Evolutionary conservation across 805 yeast species (phyloP).

Genomic region (Candida multigemmis): DNA sequence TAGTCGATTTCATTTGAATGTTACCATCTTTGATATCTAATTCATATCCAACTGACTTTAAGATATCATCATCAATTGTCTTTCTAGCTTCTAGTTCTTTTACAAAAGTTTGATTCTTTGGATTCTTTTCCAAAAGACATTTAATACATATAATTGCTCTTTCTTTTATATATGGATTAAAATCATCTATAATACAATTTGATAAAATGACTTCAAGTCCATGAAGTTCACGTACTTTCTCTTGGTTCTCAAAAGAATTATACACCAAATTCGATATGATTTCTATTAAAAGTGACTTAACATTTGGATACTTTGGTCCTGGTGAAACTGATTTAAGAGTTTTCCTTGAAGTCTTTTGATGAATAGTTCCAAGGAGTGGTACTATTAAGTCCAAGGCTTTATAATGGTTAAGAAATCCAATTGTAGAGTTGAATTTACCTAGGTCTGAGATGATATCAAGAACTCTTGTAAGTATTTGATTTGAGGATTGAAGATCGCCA

Average conservation of each 20-base stretch:
- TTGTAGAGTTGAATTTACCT: slow-evolving; percentile 29
- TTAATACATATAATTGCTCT: slow-evolving; percentile 72
- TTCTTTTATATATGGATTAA: slow-evolving; percentile 85
- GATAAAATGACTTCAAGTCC: slow-evolving; percentile 69
- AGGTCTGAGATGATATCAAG: slow-evolving; percentile 34
- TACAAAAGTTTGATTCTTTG: slow-evolving; percentile 67
- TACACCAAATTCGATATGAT: slow-evolving; percentile 50
- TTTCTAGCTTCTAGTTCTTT: slow-evolving; percentile 69
- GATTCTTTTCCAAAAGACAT: slow-evolving; percentile 56
- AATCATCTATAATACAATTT: slow-evolving; percentile 76
- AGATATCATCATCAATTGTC: slow-evolving; percentile 47
- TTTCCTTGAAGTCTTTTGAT: slow-evolving; percentile 26
- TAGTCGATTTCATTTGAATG: slow-evolving; percentile 36
- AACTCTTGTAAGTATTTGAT: slow-evolving; percentile 2
- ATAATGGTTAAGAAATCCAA: slow-evolving; percentile 33
- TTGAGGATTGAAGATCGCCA: slow-evolving; percentile 5
- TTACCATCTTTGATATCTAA: slow-evolving; percentile 67
- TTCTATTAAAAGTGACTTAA: slow-evolving; percentile 60
- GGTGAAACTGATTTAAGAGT: slow-evolving; percentile 16
- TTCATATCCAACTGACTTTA: slow-evolving; percentile 66
- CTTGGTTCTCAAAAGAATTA: slow-evolving; percentile 51
- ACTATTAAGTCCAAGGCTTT: slow-evolving; percentile 25
- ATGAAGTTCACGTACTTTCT: slow-evolving; percentile 51
- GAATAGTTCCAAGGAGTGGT: slow-evolving; percentile 28
- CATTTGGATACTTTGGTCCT: slow-evolving; percentile 34